Evolutionary conservation across 2,329 filamentous ascomycete genomes (phyloP).

Genomic region (Tolypocladium amazonense): DNA sequence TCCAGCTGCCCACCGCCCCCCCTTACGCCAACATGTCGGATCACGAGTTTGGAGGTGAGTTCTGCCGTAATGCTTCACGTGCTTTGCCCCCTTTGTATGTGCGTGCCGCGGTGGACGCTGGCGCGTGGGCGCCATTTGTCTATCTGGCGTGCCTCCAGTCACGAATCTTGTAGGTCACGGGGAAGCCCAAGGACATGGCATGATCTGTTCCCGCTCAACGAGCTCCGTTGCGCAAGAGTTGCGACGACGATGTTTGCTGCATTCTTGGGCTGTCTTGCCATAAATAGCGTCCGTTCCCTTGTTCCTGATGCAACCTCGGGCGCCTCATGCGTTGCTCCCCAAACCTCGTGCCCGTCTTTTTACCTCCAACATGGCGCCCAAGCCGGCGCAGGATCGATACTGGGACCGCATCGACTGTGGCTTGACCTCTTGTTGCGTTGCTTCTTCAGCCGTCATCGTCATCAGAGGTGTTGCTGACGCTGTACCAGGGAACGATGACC

Average conservation of each 20-base stretch:
- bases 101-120: background rate
- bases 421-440: slow-evolving; percentile 8
- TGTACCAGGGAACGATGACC: slow-evolving; percentile 46
- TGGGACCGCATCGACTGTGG: slow-evolving; percentile 14
- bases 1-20: background rate
- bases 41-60: slow-evolving; percentile 54
- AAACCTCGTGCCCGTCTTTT: background rate
- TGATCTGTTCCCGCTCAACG: background rate
- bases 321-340: background rate
- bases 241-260: background rate
- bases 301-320: background rate
- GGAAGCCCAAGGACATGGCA: background rate
- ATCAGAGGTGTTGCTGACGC: slow-evolving; percentile 20
- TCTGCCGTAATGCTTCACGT: slow-evolving; percentile 1
- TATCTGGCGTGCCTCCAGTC: background rate
- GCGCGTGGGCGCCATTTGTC: background rate
- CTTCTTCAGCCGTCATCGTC: background rate
- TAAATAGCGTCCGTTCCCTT: background rate
- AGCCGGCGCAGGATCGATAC: slow-evolving; percentile 14
- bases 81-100: background rate
- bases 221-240: background rate
- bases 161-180: background rate
- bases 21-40: slow-evolving; percentile 43
- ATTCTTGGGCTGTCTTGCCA: background rate
- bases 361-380: background rate